Evolutionary conservation across 2,329 filamentous ascomycete genomes (phyloP).

Genomic region (Fusarium nodosum): DNA sequence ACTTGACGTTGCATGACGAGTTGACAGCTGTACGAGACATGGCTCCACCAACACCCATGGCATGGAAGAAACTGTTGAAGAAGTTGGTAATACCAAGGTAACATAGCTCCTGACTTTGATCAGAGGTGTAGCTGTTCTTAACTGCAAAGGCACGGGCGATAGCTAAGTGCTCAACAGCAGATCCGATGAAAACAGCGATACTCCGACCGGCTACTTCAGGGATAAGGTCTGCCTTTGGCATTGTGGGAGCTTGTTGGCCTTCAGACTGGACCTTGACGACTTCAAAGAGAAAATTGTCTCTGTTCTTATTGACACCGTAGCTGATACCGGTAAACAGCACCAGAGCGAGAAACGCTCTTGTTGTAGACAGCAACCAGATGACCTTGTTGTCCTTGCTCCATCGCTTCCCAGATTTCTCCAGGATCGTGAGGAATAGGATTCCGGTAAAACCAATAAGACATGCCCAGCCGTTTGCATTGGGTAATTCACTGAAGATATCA

Average conservation of each 20-base stretch:
- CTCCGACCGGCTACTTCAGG: constrained; percentile 66
- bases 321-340: constrained; percentile 74
- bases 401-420: constrained; percentile 70
- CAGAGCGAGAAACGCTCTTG: constrained; percentile 71
- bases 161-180: constrained; percentile 73
- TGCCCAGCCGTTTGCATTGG: constrained; percentile 69
- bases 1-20: constrained; percentile 72
- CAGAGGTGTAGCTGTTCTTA: constrained; percentile 72
- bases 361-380: constrained; percentile 71
- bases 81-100: constrained; percentile 74
- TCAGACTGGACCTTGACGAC: constrained; percentile 70
- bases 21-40: constrained; percentile 78
- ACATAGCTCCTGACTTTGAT: constrained; percentile 74
- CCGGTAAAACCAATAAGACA: constrained; percentile 71
- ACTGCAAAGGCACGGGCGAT: constrained; percentile 74
- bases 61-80: constrained; percentile 74
- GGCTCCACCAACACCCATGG: constrained; percentile 74
- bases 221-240: constrained; percentile 63
- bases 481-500: constrained; percentile 69
- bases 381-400: constrained; percentile 70
- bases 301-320: constrained; percentile 71
- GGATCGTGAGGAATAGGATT: constrained; percentile 67
- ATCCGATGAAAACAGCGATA: constrained; percentile 73
- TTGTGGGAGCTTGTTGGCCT: constrained; percentile 65
- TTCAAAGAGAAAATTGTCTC: constrained; percentile 63